phyloP scores from a whole-genome alignment of 2,329 filamentous ascomycete species.

The Dactylellina drechsleri region DNA sequence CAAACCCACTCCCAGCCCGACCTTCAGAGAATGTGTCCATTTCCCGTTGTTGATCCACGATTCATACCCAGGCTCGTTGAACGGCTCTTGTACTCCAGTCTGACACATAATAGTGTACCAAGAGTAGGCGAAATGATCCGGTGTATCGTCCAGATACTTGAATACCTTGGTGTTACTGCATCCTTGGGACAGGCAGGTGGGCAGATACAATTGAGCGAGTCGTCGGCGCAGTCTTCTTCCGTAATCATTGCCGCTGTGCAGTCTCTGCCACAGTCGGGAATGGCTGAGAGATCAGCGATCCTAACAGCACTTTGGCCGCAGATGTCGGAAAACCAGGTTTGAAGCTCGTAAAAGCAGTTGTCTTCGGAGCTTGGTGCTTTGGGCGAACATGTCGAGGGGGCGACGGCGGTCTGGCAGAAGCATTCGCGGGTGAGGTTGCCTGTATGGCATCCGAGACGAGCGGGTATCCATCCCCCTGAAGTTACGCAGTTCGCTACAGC shows the following conservation, averaged over 20 bases:
- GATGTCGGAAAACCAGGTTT: conserved; percentile 14
- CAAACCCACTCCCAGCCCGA: too few relatives aligned
- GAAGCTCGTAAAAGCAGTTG: conserved; percentile 25
- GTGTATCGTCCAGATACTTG: not conserved
- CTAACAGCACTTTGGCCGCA: conserved; percentile 1
- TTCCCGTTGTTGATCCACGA: too few relatives aligned
- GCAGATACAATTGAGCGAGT: conserved; percentile 21
- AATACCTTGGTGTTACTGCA: not conserved
- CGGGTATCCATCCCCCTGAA: conserved; percentile 15
- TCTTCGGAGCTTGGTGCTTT: conserved; percentile 13
- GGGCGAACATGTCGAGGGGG: conserved; percentile 14
- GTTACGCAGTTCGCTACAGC: conserved; percentile 20
- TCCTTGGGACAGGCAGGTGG: conserved; percentile 9
- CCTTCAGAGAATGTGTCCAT: too few relatives aligned
- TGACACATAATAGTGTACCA: conserved; percentile 28
- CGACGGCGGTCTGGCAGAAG: conserved; percentile 18
- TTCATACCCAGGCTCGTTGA: not conserved
- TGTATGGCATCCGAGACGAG: conserved; percentile 18
- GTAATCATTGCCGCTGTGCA: conserved; percentile 22
- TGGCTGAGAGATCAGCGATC: not conserved
- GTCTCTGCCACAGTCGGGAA: conserved; percentile 13
- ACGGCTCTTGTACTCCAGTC: conserved; percentile 10
- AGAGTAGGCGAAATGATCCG: conserved; percentile 7
- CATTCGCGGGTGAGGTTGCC: conserved; percentile 15
- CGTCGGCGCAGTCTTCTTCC: not conserved